Evolutionary conservation across 352 stramenopile species (phyloP).

Genomic region (Thalassiosira hispida): DNA sequence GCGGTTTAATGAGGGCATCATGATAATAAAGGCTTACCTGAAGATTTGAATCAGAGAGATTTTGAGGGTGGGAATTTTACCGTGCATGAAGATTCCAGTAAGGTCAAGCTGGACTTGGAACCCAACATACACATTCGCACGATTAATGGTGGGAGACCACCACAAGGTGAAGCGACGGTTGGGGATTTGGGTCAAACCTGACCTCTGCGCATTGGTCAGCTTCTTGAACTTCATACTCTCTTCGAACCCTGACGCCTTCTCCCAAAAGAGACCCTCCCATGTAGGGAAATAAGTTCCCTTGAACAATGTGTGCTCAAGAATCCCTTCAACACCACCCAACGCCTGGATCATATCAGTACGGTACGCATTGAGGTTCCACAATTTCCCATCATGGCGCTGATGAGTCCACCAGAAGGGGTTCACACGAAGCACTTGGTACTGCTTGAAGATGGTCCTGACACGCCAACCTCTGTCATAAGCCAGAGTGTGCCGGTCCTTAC

Average conservation of each 20-base stretch:
- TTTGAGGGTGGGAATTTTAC: constrained; percentile 99
- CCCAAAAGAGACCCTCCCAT: constrained; percentile 99
- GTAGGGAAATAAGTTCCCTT: constrained; percentile 99
- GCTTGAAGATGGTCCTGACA: constrained; percentile 98
- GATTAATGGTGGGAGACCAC: constrained; percentile 99
- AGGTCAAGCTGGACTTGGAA: constrained; percentile 99
- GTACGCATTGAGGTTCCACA: constrained; percentile 99
- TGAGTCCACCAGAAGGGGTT: constrained; percentile 99
- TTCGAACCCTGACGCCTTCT: constrained; percentile 96
- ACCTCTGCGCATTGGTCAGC: constrained; percentile 99
- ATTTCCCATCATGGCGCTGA: constrained; percentile 97
- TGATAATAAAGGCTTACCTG: constrained; percentile 34
- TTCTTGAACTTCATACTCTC: constrained; percentile 96
- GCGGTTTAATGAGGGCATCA: constrained; percentile 87
- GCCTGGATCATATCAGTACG: constrained; percentile 99
- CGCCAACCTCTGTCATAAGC: constrained; percentile 99
- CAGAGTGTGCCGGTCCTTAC: constrained; percentile 97
- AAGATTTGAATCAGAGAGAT: constrained; percentile 93
- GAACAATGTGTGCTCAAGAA: constrained; percentile 99
- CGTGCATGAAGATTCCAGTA: constrained; percentile 99
- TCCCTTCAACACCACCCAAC: constrained; percentile 98
- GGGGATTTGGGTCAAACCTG: constrained; percentile 99
- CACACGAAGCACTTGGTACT: constrained; percentile 96
- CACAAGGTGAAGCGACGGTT: constrained; percentile 99
- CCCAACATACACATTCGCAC: constrained; percentile 99